Evolutionary conservation across 352 stramenopile genomes (phyloP), one percentile per base, ranked within the genome.

Genomic region (Phytopythium kandeliae): DNA sequence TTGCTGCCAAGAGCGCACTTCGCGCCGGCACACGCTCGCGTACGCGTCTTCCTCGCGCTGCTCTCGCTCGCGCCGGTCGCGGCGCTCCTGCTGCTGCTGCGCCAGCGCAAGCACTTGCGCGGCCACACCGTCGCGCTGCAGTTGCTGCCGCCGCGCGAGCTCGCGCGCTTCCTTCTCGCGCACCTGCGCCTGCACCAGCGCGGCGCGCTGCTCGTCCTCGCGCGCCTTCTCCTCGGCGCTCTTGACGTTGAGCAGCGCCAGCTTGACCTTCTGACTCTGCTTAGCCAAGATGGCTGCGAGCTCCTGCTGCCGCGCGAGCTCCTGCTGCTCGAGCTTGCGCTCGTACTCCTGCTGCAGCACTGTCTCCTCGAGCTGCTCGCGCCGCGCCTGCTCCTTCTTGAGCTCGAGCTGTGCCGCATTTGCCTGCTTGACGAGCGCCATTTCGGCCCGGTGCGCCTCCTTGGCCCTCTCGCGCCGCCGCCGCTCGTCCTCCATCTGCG

Each of bases 161-260:
- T 80, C 57, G 38, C 69, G 50, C 11, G 71, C 51, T 30, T 85
- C 66, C 37, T 63, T 61, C 51, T 63, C 55, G 12, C 64, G 55
- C 35, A 83, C 51, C 40, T 73, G 63, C 4, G 57, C 56, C 49
- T 87, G 76, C 12, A 84, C 51, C 8, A 51, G 55, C 9, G 62
- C 60, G 8, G 69, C 69, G 40, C 70, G 71, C 36, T 63, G 58
- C 54, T 85, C 72, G 60, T 87, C 73, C 49, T 85, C 71, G 21
- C 60, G 67, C 0, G 71, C 68, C 50, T 78, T 79, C 55, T 85
- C 72, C 26, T 87, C 66, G 16, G 69, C 69, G 47, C 55, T 85
- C 58, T 82, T 83, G 21, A 84, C 73, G 36, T 84, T 84, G 0
- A 82, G 55, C 31, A 84, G 58, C 0, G 73, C 73, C 44, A 85